Percentiles rank a stretch among this genome's conserved stretches.
These are phyloP conservation scores for Musa acuminata DNA, from an alignment of 176 grass and related monocot genomes.

Conservation along the genomic window DNA sequence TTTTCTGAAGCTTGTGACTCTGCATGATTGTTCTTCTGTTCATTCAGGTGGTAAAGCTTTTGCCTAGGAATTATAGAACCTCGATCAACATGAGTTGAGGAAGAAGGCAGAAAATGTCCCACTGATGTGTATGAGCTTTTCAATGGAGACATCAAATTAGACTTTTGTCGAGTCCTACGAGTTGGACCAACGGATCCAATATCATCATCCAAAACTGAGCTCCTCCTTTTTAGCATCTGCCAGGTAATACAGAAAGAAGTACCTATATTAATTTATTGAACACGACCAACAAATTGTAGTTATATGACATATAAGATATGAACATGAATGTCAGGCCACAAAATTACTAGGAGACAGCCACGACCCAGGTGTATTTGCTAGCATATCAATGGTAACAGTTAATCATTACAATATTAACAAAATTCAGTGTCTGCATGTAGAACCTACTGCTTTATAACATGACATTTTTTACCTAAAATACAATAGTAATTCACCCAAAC, in stretches of 20 bases:
- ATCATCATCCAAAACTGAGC: conserved; percentile 28
- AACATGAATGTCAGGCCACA: too few species aligned
- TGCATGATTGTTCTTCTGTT: conserved; percentile 9
- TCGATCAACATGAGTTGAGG: conserved; percentile 22
- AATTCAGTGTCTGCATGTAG: too few species aligned
- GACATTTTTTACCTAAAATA: too few species aligned
- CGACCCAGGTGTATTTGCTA: too few species aligned
- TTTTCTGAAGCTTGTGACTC: neutral
- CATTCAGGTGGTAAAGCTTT: conserved; percentile 25
- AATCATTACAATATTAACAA: too few species aligned
- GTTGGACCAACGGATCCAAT: conserved; percentile 23
- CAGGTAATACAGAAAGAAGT: neutral
- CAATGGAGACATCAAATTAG: conserved; percentile 26
- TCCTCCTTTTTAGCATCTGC: conserved; percentile 42
- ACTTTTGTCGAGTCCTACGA: conserved; percentile 28
- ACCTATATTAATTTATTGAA: neutral
- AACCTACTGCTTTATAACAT: too few species aligned
- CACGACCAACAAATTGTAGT: neutral
- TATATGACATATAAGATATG: too few species aligned
- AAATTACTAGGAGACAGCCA: too few species aligned
- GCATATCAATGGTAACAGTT: too few species aligned
- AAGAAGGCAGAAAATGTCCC: conserved; percentile 10
- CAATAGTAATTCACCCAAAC: too few species aligned
- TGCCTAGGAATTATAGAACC: conserved; percentile 22
- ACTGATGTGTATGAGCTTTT: conserved; percentile 19